Evolutionary conservation across 129 eudicot genomes (phyloP), one percentile per base, ranked within the genome.

Genomic region (Centaurea solstitialis): DNA sequence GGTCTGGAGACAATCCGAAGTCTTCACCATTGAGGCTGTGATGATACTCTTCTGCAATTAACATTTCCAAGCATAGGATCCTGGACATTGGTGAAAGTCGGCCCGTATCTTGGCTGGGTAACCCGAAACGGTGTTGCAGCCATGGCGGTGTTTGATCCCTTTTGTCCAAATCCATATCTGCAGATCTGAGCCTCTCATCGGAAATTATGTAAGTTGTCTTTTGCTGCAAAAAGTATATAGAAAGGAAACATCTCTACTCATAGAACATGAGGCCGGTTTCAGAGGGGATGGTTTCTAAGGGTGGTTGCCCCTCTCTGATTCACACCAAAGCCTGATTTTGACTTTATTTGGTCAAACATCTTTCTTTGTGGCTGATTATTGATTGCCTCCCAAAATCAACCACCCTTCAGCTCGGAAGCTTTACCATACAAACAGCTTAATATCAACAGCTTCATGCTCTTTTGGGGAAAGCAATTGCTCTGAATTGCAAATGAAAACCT

Each of bases 71-170:
- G 67, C 67, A 18, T 61, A n/a, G 67, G 67, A n/a, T 61, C 18
- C 10, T 21, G 66, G 66, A 21, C 7, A 3, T 6, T 9, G 75
- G 75, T 70, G 26, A 6, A 41, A 78, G 5, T 50, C 9, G 5
- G 11, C 37, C 40, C 73, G 72, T 38, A 65, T 64, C 80, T 76
- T 76, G 80, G 80, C 72, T 22, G 72, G 80, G 80, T 39, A 39
- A 76, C 72, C 21, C 50, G 45, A 70, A 6, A 26, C 35, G 22
- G 21, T 11, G 72, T 47, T 79, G 83, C 83, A 79, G 77, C 77
- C 83, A 72, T 79, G 83, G 72, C 61, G 76, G 77, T 57, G 83
- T 38, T 18, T 37, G 83, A 72, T 57, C 72, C 70, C 59, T 61
- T 61, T 80, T 37, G n/a, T 80, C 83, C 26, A 35, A 21, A 53